Evolutionary conservation across 345 rosid genomes (phyloP), one percentile per base, ranked within the genome.

Genomic region (Camelina neglecta): DNA sequence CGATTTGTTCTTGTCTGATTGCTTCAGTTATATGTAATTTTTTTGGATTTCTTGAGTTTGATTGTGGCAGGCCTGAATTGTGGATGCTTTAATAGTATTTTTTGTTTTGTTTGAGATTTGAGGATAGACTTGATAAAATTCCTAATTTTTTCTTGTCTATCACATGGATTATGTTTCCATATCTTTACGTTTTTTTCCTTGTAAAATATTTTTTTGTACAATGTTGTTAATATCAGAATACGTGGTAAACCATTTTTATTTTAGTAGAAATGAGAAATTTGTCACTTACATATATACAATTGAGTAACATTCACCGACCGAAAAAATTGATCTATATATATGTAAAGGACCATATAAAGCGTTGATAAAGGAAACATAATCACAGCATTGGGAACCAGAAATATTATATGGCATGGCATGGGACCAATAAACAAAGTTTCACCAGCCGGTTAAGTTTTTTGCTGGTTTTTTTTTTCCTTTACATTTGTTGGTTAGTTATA

Each of bases 121-220:
- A 49, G 41, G 63, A 50, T 77, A 58, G 67, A 65, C 58, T 71
- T 59, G 64, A 78, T 72, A 72, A 31, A 78, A 8, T 72, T 50
- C 51, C 38, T 63, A 54, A 64, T 62, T 44, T 53, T 26, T 47
- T 69, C 42, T 35, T 76, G 70, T 70, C 57, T 44, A 58, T 63
- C 57, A 60, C 63, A 41, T 75, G 74, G 56, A 42, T 31, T 61
- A 45, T 69, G 24, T 67, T 69, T 61, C 33, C 62, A 60, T 42
- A 23, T 45, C 39, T n/a, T 21, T 75, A 23, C 39, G 31, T n/a
- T 13, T 66, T 21, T 47, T 57, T 24, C 16, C 36, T 24, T 76
- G 80, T 76, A 76, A 62, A 70, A 71, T 64, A 21, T 24, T 7
- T 0, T 2, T 44, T 62, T 70, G 80, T 76, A 63, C 53, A 70